These are phyloP conservation scores for Debaryomycetaceae sp. DNA, from an alignment of 1,139 yeast genomes.

Conservation along the genomic window DNA sequence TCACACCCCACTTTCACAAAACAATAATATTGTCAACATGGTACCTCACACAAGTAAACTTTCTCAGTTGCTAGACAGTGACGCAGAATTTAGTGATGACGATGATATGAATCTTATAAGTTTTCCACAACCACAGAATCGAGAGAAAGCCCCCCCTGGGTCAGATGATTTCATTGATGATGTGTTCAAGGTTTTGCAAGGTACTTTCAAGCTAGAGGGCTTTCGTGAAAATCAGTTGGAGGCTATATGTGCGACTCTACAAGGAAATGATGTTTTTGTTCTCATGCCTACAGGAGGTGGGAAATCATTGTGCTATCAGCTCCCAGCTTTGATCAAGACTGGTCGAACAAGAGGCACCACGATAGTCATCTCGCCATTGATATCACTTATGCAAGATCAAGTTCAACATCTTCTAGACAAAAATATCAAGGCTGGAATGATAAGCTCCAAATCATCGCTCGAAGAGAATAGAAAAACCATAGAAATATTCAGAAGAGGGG, in stretches of 20 bases:
- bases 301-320: conserved; percentile 90
- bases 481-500: conserved; percentile 60
- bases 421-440: conserved; percentile 80
- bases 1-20: conserved; percentile 2
- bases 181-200: conserved; percentile 52
- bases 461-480: conserved; percentile 65
- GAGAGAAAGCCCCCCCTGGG: conserved; percentile 25
- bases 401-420: conserved; percentile 71
- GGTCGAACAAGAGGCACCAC: conserved; percentile 84
- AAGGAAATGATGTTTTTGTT: conserved; percentile 86
- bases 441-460: conserved; percentile 69
- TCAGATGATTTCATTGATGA: conserved; percentile 47
- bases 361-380: conserved; percentile 88
- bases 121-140: conserved; percentile 5
- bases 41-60: not conserved
- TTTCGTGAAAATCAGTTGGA: conserved; percentile 85
- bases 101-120: conserved; percentile 22
- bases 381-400: conserved; percentile 97
- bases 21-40: not conserved
- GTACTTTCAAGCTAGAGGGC: conserved; percentile 58
- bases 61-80: conserved; percentile 17
- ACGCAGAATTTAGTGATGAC: conserved; percentile 34
- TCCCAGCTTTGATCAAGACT: conserved; percentile 79
- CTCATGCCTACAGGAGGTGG: conserved; percentile 99
- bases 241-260: conserved; percentile 77